Conservation (phyloP, 208 protist genomes). For the Acanthamoeba royreba region DNA sequence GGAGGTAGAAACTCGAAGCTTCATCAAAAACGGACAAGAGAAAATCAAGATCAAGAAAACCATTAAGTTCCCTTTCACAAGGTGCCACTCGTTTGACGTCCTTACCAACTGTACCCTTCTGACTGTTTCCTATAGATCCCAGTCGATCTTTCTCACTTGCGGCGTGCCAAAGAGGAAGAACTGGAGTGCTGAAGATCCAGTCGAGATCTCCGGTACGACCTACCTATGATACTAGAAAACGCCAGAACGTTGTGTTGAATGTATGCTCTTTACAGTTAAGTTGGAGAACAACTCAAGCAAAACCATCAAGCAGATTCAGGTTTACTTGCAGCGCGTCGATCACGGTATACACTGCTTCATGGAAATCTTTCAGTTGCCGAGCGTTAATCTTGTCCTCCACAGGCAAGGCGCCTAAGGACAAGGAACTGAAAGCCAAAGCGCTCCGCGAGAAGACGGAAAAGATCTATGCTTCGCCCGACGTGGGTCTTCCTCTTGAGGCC, state of each 20-base stretch:
- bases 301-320: background rate
- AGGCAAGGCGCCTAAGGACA: background rate
- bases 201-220: background rate
- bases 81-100: background rate
- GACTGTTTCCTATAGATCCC: background rate
- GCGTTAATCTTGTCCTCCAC: no score
- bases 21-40: background rate
- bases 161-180: background rate
- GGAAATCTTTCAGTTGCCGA: no score
- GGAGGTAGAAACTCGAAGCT: background rate
- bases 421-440: background rate
- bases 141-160: background rate
- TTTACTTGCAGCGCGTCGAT: background rate
- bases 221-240: background rate
- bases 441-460: background rate
- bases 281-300: background rate
- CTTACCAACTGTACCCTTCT: no score
- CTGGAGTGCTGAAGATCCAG: background rate
- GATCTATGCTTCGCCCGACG: background rate
- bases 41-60: background rate
- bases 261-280: background rate
- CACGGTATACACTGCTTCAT: no score
- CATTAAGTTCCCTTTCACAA: background rate
- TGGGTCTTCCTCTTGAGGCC: background rate
- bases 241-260: background rate